Conservation (phyloP, 1,284 basidiomycete species). For the Porphyrellus sp. region DNA sequence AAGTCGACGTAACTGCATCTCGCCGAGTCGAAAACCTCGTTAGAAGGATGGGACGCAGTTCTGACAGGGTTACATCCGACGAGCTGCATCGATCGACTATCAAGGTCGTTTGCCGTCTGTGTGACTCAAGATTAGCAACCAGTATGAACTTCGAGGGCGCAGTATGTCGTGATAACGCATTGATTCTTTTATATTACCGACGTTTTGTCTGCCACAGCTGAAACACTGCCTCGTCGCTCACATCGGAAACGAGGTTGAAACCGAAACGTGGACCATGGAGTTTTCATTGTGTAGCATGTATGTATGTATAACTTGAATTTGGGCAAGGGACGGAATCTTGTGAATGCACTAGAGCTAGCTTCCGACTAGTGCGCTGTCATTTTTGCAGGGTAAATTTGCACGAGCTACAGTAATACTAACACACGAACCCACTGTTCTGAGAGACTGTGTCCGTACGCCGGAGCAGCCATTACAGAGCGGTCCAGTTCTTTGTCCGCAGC, state of each 20-base stretch:
- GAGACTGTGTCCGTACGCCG: too few species aligned
- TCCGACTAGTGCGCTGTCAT: too few species aligned
- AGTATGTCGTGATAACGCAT: slow-evolving; percentile 3
- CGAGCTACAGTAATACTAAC: too few species aligned
- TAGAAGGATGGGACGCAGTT: slow-evolving; percentile 10
- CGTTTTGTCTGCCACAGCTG: slow-evolving; percentile 2
- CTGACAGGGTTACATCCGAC: neutral
- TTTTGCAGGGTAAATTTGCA: too few species aligned
- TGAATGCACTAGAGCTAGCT: slow-evolving; percentile 5
- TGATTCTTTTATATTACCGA: neutral
- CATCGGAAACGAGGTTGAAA: neutral
- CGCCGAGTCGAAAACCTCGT: slow-evolving; percentile 15
- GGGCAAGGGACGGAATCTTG: slow-evolving; percentile 3
- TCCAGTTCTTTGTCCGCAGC: too few species aligned
- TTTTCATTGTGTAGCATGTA: slow-evolving; percentile 22
- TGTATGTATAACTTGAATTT: slow-evolving; percentile 19
- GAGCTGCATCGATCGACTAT: slow-evolving; percentile 8
- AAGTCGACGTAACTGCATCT: slow-evolving; percentile 9
- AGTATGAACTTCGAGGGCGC: slow-evolving; percentile 12
- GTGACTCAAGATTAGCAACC: neutral
- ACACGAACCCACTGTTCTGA: too few species aligned
- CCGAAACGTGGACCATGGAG: slow-evolving; percentile 6
- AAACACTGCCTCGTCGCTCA: slow-evolving; percentile 10
- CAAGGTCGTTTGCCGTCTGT: slow-evolving; percentile 13
- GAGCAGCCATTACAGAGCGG: too few species aligned